Evolutionary conservation across 208 protist genomes (phyloP).

Genomic region (Acanthamoeba healyi): DNA sequence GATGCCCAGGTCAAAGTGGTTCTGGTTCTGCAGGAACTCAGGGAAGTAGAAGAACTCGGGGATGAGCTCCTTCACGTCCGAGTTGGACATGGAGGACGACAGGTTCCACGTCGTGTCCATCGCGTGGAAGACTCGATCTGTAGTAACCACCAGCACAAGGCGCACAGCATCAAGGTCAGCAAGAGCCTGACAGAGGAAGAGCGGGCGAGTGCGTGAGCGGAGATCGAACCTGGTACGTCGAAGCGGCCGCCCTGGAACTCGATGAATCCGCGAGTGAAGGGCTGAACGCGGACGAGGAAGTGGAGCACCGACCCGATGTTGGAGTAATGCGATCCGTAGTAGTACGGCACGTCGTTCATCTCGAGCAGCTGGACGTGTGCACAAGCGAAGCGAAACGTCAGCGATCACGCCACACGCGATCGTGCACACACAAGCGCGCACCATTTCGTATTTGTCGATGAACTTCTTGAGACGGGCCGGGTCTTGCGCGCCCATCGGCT

Average conservation of each 20-base stretch:
- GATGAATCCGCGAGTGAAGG: slow-evolving; percentile 93
- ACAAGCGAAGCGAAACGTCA: background rate
- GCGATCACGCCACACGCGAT: background rate
- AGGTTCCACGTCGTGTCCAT: slow-evolving; percentile 80
- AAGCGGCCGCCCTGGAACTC: slow-evolving; percentile 92
- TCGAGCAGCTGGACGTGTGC: slow-evolving; percentile 43
- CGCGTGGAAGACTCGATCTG: slow-evolving; percentile 83
- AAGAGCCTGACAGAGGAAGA: no score
- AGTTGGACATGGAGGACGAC: slow-evolving; percentile 81
- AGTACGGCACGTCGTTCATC: slow-evolving; percentile 92
- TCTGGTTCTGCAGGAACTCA: slow-evolving; percentile 87
- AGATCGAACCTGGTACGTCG: slow-evolving; percentile 91
- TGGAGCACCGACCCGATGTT: slow-evolving; percentile 96
- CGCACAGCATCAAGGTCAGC: no score
- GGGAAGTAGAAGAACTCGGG: slow-evolving; percentile 91
- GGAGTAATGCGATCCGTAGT: slow-evolving; percentile 98
- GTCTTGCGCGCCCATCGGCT: slow-evolving; percentile 97
- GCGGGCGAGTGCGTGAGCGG: slow-evolving; percentile 41
- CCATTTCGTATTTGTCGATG: slow-evolving; percentile 68
- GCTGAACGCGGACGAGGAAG: slow-evolving; percentile 98
- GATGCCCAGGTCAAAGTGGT: slow-evolving; percentile 86
- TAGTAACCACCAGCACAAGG: background rate
- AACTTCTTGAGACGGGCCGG: slow-evolving; percentile 72
- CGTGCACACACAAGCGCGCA: background rate
- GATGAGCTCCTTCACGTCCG: slow-evolving; percentile 87